Conservation (phyloP, 2,329 filamentous ascomycete species). For the Davidsoniella eucalypti region DNA sequence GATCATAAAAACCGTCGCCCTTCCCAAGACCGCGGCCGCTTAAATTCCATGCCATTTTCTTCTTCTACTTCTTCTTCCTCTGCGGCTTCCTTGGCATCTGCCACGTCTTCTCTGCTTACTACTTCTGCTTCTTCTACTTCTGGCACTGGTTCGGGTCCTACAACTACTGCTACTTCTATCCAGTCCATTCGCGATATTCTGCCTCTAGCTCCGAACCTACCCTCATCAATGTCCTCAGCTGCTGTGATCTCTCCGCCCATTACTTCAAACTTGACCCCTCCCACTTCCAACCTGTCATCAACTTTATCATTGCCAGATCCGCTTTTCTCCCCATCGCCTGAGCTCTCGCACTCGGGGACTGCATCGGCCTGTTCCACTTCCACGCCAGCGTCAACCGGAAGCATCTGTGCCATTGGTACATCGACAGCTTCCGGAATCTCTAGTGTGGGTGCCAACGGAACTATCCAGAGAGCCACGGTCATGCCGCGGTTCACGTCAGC, state of each 20-base stretch:
- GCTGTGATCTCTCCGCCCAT: background rate
- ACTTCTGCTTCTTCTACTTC: background rate
- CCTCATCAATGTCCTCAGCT: background rate
- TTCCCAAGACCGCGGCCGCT: background rate
- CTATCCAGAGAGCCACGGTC: background rate
- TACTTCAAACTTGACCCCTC: background rate
- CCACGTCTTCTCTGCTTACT: background rate
- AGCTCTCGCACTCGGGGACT: constrained; percentile 21
- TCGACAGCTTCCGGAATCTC: no score
- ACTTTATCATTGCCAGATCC: constrained; percentile 10
- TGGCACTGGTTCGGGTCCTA: background rate
- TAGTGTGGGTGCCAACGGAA: no score
- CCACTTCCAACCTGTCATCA: constrained; percentile 1
- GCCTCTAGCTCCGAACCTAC: background rate
- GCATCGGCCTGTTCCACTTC: constrained; percentile 21
- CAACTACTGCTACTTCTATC: background rate
- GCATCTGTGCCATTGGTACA: no score
- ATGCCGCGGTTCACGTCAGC: background rate
- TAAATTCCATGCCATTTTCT: background rate
- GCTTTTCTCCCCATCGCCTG: constrained; percentile 18
- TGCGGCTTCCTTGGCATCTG: background rate
- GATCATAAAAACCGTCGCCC: background rate
- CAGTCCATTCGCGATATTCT: background rate
- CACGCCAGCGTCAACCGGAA: constrained; percentile 12
- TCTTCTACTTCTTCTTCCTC: background rate